phyloP scores from a whole-genome alignment of 2,329 filamentous ascomycete species.

The Elsinoe fawcettii region DNA sequence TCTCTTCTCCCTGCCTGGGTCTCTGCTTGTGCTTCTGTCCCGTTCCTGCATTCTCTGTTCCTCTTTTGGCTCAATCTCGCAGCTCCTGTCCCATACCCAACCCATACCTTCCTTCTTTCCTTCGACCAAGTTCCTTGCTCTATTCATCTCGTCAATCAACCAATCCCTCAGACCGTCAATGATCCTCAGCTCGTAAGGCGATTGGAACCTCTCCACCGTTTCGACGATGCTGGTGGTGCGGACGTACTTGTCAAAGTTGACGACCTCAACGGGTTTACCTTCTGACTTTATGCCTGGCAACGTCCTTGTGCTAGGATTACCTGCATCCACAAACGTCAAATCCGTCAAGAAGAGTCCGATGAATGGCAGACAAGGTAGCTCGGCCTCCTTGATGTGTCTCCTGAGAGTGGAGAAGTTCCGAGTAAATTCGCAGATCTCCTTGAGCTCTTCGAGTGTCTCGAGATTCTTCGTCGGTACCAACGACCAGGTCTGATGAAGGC shows the following conservation, averaged over 20 bases:
- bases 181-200: slow-evolving; percentile 55
- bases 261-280: slow-evolving; percentile 63
- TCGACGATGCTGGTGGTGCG: slow-evolving; percentile 93
- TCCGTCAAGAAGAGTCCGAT: slow-evolving; percentile 95
- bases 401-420: slow-evolving; percentile 87
- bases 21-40: neutral
- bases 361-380: slow-evolving; percentile 89
- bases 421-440: slow-evolving; percentile 77
- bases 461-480: slow-evolving; percentile 76
- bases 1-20: neutral
- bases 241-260: slow-evolving; percentile 97
- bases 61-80: slow-evolving; percentile 3
- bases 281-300: slow-evolving; percentile 54
- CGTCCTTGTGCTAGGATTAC: slow-evolving; percentile 78
- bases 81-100: slow-evolving; percentile 4
- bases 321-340: slow-evolving; percentile 89
- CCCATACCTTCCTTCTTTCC: neutral
- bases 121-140: neutral
- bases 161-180: neutral
- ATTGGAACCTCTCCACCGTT: slow-evolving; percentile 91
- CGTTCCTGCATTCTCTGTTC: neutral
- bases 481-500: slow-evolving; percentile 89
- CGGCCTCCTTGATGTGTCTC: slow-evolving; percentile 71
- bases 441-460: slow-evolving; percentile 66
- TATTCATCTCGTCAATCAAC: neutral